Conservation (phyloP, 2,329 filamentous ascomycete genomes). For the Cladosporium sp. region DNA sequence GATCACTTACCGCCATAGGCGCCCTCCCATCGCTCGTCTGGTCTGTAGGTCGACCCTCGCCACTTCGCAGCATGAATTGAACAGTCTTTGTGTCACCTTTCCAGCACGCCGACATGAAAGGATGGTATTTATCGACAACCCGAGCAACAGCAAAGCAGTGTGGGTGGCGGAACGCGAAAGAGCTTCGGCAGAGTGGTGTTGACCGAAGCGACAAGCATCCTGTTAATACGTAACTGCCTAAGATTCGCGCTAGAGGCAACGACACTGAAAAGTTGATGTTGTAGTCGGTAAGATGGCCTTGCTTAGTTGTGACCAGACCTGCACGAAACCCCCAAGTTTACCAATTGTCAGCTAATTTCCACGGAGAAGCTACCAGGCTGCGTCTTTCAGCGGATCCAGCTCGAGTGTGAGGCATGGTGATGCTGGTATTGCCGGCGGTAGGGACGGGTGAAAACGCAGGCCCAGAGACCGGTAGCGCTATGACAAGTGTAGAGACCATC, state of each 20-base stretch:
- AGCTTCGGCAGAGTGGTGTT: background rate
- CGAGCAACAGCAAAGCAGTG: slow-evolving; percentile 1
- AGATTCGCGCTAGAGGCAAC: background rate
- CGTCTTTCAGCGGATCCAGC: background rate
- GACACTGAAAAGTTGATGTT: background rate
- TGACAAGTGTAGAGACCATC: background rate
- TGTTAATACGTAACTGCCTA: background rate
- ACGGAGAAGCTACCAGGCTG: background rate
- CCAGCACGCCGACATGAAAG: background rate
- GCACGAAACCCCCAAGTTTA: background rate
- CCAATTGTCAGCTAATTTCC: background rate
- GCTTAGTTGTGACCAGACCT: background rate
- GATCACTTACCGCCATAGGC: background rate
- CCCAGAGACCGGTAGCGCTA: background rate
- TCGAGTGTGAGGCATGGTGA: too few relatives aligned
- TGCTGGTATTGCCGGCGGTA: background rate
- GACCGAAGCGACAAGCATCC: background rate
- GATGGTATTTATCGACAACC: background rate
- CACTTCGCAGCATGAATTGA: background rate
- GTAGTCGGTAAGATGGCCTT: background rate
- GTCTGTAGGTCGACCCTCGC: slow-evolving; percentile 1
- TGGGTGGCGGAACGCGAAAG: background rate
- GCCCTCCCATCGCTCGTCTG: background rate
- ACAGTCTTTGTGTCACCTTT: background rate
- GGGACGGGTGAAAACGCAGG: too few relatives aligned